Percentiles rank a stretch among this genome's conserved stretches.
phyloP scores from a whole-genome alignment of 169 alveolate species.

The Plasmodium gonderi region DNA sequence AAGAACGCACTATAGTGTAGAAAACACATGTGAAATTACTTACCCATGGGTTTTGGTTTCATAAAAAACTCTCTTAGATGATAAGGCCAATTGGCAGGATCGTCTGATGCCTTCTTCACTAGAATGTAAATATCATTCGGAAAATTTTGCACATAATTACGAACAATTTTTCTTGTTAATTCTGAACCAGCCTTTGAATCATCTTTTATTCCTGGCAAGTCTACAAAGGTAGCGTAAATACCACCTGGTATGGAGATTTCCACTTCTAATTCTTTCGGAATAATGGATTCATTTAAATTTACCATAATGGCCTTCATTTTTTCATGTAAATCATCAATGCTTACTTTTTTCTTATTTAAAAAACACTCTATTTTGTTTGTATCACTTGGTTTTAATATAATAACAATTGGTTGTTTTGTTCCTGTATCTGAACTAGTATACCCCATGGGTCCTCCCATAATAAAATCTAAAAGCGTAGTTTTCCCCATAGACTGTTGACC shows the following conservation, averaged over 20 bases:
- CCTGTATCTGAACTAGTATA: constrained; percentile 92
- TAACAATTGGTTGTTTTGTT: constrained; percentile 91
- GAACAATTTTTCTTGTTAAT: constrained; percentile 88
- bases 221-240: constrained; percentile 92
- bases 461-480: constrained; percentile 90
- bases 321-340: constrained; percentile 84
- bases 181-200: constrained; percentile 92
- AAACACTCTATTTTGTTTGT: constrained; percentile 68
- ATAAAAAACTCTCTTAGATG: constrained; percentile 86
- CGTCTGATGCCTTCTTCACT: constrained; percentile 91
- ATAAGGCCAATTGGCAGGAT: constrained; percentile 94
- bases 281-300: constrained; percentile 81
- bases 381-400: constrained; percentile 85
- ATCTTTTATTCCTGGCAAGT: constrained; percentile 91
- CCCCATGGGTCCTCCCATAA: constrained; percentile 94
- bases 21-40: not conserved
- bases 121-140: constrained; percentile 91
- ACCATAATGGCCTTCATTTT: constrained; percentile 87
- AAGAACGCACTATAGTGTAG: too few species aligned
- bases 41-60: constrained; percentile 83
- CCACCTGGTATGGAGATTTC: constrained; percentile 89
- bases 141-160: constrained; percentile 87
- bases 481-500: constrained; percentile 94
- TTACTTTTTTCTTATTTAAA: constrained; percentile 74
- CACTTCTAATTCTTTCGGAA: constrained; percentile 87